Base-by-base conservation (phyloP, 257 asterid species). In the Gentiana dahurica region DNA sequence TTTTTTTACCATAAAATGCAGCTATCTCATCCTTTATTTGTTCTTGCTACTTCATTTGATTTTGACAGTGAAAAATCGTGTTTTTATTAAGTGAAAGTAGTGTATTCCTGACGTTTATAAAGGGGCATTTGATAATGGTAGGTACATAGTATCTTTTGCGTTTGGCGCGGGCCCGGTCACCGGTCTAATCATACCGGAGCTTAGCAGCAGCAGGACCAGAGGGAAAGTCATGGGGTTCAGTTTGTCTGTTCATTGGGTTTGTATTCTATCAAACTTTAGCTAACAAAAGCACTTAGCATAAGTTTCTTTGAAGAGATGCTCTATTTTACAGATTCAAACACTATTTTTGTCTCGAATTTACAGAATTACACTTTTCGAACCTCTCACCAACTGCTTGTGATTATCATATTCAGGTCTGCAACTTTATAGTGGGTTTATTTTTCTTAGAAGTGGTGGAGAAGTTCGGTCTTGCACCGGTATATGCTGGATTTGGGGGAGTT, bases 151-250 rank as follows among this genome's bases (percentile, higher is more conserved):
- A 56, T 53, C 57, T 57, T 85, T 85, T 73, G 86, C 95, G 41
- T 15, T 80, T 50, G 95, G 97, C 69, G 94, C 91, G 54, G 97
- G 97, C 37, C 94, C 92, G 5, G 95, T 76, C 57, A 89, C 89
- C 4, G 95, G 97, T 34, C 80, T 89, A 57, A 68, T 89, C 46
- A 89, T 89, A 79, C 94, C 95, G n/a, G 97, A 85, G 80, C 89
- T 89, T 45, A 89, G 95, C 86, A 83, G 97, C 74, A 83, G 68
- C 82, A 77, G 84, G 72, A 85, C 91, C 56, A 81, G 94, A 55
- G 87, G 89, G 65, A 89, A 85, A 63, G 79, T 85, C 78, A 64
- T 89, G 86, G 77, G 85, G 57, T 89, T 89, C 83, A 89, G 95
- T 71, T 77, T 89, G 71, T 77, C 79, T 4, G 80, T 85, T 75